phyloP scores from a whole-genome alignment of 805 yeast species.

The Kodamaea kakaduensis region DNA sequence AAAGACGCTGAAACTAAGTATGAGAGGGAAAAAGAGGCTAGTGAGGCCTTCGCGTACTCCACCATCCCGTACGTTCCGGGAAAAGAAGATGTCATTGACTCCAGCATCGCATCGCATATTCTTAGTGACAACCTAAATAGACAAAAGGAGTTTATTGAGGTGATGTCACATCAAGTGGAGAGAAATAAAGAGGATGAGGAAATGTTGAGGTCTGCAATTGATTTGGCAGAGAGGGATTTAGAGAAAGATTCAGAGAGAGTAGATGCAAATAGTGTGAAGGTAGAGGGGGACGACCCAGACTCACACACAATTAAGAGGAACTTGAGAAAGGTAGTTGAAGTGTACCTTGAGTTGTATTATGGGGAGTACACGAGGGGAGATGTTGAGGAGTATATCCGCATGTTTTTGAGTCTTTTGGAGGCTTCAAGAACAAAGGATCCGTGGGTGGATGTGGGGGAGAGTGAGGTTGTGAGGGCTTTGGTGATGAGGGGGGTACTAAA shows the following conservation, averaged over 20 bases:
- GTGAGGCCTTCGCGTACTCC: constrained; percentile 10
- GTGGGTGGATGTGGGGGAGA: constrained; percentile 8
- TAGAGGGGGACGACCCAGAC: neutral
- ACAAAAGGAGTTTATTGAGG: constrained; percentile 1
- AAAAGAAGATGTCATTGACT: constrained; percentile 26
- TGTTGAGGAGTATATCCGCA: neutral
- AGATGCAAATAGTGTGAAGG: too few species aligned
- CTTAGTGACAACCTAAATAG: constrained; percentile 6
- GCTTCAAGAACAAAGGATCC: constrained; percentile 1
- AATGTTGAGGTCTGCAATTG: neutral
- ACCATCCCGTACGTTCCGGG: constrained; percentile 24
- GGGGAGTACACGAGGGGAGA: neutral
- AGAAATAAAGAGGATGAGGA: neutral
- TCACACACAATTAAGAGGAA: constrained; percentile 2
- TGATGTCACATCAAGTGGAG: neutral
- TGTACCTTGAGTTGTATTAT: neutral
- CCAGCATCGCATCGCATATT: constrained; percentile 21
- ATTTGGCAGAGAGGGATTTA: neutral
- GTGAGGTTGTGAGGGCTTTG: too few species aligned
- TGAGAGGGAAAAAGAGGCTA: constrained; percentile 6
- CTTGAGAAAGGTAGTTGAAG: constrained; percentile 2
- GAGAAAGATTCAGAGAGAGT: neutral
- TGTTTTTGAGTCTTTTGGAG: constrained; percentile 1
- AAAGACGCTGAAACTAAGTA: neutral
- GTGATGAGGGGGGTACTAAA: too few species aligned